Conservation (phyloP, 2,329 filamentous ascomycete genomes). For the Paracorniculantispora psalliotae region DNA sequence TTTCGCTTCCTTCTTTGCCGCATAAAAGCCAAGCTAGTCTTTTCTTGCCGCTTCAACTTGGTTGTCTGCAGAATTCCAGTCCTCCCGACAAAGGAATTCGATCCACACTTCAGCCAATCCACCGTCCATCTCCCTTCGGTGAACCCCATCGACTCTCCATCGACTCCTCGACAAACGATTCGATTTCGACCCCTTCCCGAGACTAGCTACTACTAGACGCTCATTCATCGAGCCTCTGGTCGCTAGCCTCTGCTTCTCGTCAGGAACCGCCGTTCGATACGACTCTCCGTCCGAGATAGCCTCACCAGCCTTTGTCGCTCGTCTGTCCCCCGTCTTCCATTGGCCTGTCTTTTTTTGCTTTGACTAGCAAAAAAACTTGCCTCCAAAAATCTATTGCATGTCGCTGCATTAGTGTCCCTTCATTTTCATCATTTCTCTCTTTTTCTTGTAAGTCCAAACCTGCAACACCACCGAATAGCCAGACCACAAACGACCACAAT, state of each 20-base stretch:
- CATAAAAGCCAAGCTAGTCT: conserved; percentile 10
- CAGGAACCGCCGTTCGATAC: conserved; percentile 1
- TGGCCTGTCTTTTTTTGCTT: conserved; percentile 11
- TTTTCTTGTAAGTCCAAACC: conserved; percentile 36
- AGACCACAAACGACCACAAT: conserved; percentile 19
- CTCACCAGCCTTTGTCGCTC: neutral
- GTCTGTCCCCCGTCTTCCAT: neutral
- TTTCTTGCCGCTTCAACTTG: neutral
- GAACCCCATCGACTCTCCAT: conserved; percentile 7
- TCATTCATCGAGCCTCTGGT: neutral
- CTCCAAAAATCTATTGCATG: conserved; percentile 2
- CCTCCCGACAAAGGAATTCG: conserved; percentile 14
- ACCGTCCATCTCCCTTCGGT: conserved; percentile 14
- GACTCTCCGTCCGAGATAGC: conserved; percentile 5
- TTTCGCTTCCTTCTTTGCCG: conserved; percentile 25
- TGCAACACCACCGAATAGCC: conserved; percentile 37
- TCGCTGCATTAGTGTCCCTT: conserved; percentile 8
- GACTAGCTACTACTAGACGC: conserved; percentile 9
- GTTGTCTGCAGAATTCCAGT: conserved; percentile 9
- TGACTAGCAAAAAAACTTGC: conserved; percentile 6
- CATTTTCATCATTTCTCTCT: neutral
- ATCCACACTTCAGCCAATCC: conserved; percentile 16
- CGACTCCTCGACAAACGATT: conserved; percentile 4
- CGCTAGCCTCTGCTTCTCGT: neutral
- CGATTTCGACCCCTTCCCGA: conserved; percentile 10